Evolutionary conservation across 768 basidiomycete genomes (phyloP).

Genomic region (Lentinula detonsa): DNA sequence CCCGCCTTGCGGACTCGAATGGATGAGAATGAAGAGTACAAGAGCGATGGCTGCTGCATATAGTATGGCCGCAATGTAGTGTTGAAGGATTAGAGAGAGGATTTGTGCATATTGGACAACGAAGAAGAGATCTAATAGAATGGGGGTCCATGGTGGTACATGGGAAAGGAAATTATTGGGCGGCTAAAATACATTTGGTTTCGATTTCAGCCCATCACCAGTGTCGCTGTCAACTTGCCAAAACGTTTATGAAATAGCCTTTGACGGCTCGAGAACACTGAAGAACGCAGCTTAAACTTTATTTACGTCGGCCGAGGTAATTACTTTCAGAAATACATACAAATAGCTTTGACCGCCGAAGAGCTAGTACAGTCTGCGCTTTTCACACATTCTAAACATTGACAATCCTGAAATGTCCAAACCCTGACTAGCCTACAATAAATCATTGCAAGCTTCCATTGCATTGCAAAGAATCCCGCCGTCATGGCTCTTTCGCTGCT

Average conservation of each 20-base stretch:
- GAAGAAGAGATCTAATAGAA: slow-evolving; percentile 29
- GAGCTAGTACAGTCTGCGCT: no score
- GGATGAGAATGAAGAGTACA: slow-evolving; percentile 9
- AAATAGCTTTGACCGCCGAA: no score
- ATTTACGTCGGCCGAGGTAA: no score
- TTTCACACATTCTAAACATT: no score
- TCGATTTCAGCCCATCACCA: no score
- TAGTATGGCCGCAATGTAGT: slow-evolving; percentile 78
- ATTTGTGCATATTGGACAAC: slow-evolving; percentile 49
- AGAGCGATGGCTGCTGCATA: slow-evolving; percentile 57
- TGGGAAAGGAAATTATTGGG: not conserved
- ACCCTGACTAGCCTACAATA: not conserved
- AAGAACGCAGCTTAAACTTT: no score
- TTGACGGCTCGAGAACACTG: no score
- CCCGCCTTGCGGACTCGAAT: slow-evolving; percentile 17
- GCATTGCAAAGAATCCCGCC: no score
- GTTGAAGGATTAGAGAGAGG: slow-evolving; percentile 41
- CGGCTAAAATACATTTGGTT: not conserved
- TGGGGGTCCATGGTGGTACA: not conserved
- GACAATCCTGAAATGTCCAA: not conserved
- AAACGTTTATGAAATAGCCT: no score
- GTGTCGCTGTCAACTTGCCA: no score
- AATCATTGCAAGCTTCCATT: not conserved
- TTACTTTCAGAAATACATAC: no score
- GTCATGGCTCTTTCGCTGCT: slow-evolving; percentile 2